Evolutionary conservation across 441 rosid genomes (phyloP), one percentile per base, ranked within the genome.

Genomic region (Erodium texanum): DNA sequence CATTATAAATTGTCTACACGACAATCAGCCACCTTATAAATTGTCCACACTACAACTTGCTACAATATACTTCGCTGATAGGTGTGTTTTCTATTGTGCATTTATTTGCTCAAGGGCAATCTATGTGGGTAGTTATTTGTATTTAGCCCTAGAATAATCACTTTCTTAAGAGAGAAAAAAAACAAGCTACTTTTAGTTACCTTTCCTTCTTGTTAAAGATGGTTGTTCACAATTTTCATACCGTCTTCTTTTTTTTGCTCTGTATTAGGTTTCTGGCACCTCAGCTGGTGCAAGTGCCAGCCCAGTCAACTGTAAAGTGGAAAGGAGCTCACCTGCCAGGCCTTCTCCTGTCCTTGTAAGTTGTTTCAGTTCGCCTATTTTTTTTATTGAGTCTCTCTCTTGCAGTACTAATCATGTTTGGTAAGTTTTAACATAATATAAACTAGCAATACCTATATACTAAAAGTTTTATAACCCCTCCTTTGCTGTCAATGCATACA

Each of bases 301-400:
- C 72, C 86, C 92, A 68, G 90, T 81, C 71, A 86, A 75, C 70
- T 81, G 84, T 78, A 92, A 92, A 83, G 86, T 84, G 74, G 96
- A 90, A 83, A 83, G 89, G 74, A 88, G 85, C 80, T 93, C 97
- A 70, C 98, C 96, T 43, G 92, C 73, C 76, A 79, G 89, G 80
- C 88, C 86, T 67, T 79, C 96, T 74, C 84, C 91, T 9, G 69
- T 85, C 38, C 78, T 81, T 77, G 98, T 93, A 85, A 41, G 84
- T 70, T 19, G 36, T 23, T 67, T 48, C 15, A 22, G 32, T 65
- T 19, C 36, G 70, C 62, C 77, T n/a, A 48, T 24, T 16, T 38
- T 68, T 45, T 50, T 19, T 15, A 24, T 76, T 67, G n/a, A n/a
- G n/a, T n/a, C n/a, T n/a, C n/a, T n/a, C 16, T 20, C 27, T 62